Conservation (phyloP, 768 basidiomycete genomes). For the Galerina marginata region DNA sequence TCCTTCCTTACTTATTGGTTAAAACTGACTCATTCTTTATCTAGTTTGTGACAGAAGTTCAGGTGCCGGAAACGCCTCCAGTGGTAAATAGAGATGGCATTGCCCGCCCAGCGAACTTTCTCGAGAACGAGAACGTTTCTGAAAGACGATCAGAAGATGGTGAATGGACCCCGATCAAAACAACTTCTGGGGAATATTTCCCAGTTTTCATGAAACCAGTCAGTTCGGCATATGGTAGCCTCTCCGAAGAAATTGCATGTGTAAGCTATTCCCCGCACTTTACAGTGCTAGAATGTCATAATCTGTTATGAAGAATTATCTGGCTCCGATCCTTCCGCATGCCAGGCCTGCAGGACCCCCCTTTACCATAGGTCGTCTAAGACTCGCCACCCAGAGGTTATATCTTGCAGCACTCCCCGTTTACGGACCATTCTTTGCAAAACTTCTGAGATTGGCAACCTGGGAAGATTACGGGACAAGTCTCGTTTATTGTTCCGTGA, state of each 20-base stretch:
- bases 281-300: not conserved
- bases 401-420: constrained; percentile 57
- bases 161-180: constrained; percentile 18
- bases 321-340: constrained; percentile 55
- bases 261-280: constrained; percentile 21
- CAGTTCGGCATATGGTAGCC: constrained; percentile 1
- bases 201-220: not conserved
- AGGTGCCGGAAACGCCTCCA: constrained; percentile 29
- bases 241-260: constrained; percentile 34
- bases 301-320: constrained; percentile 32
- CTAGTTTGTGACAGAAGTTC: constrained; percentile 68
- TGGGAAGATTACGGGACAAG: constrained; percentile 61
- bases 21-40: not conserved
- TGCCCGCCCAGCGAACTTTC: not conserved
- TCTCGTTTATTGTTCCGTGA: constrained; percentile 53
- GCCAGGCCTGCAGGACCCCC: constrained; percentile 41
- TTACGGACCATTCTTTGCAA: constrained; percentile 50
- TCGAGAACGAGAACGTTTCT: not conserved
- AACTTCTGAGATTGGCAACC: constrained; percentile 49
- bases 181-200: not conserved
- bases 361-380: constrained; percentile 61
- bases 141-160: constrained; percentile 10
- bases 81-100: not conserved
- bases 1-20: not conserved
- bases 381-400: constrained; percentile 56